These are phyloP conservation scores for Deinandra increscens DNA, from an alignment of 129 eudicot species.

Conservation along the genomic window DNA sequence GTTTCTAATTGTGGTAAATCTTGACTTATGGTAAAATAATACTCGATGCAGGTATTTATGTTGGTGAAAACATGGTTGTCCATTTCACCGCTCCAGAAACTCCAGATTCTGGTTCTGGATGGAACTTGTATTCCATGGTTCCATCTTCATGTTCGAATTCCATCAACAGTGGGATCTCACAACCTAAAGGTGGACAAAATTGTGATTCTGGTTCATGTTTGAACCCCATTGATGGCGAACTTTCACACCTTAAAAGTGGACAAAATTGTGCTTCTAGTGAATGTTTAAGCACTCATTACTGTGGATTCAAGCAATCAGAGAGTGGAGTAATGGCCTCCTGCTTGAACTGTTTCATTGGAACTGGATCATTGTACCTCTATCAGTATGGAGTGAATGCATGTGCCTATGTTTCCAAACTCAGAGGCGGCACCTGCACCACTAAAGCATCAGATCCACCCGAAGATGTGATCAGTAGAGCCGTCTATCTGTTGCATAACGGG, in stretches of 20 bases:
- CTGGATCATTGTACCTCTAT: slow-evolving; percentile 39
- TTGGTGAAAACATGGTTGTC: slow-evolving; percentile 53
- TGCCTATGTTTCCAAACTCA: slow-evolving; percentile 29
- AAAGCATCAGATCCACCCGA: slow-evolving; percentile 45
- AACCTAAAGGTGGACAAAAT: too few species aligned
- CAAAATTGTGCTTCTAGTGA: background rate
- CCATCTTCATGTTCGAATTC: too few species aligned
- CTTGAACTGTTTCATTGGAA: slow-evolving; percentile 47
- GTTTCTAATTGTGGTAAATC: too few species aligned
- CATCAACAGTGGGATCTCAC: too few species aligned
- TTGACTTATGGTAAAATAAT: too few species aligned
- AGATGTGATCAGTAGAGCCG: slow-evolving; percentile 41
- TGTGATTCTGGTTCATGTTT: too few species aligned
- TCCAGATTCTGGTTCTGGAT: background rate
- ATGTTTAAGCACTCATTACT: slow-evolving; percentile 39
- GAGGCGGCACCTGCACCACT: slow-evolving; percentile 56
- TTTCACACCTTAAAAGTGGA: slow-evolving; percentile 22
- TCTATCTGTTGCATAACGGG: slow-evolving; percentile 42
- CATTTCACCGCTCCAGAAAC: slow-evolving; percentile 40
- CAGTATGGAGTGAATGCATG: slow-evolving; percentile 35
- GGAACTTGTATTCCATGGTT: background rate
- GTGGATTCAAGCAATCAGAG: slow-evolving; percentile 40
- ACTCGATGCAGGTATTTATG: slow-evolving; percentile 43
- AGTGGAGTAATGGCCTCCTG: slow-evolving; percentile 52
- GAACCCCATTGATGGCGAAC: background rate